Evolutionary conservation across 2,329 filamentous ascomycete genomes (phyloP).

Genomic region (Fusarium buharicum): DNA sequence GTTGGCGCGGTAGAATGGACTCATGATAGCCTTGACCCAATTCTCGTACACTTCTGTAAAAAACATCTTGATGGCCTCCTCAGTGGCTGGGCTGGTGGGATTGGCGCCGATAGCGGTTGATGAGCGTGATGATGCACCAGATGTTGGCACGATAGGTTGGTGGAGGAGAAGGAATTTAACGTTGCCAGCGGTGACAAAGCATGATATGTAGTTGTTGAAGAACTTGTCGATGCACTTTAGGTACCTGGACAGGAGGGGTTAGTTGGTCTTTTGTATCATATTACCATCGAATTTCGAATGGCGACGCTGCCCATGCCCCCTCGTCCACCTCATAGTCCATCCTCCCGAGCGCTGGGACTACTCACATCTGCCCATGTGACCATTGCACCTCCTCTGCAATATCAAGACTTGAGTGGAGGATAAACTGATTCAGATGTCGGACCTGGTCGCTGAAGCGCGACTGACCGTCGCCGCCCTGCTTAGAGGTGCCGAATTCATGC

Average conservation of each 20-base stretch:
- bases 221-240: conserved; percentile 97
- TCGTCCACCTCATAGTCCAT: not conserved
- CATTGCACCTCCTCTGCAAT: conserved; percentile 97
- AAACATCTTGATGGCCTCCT: conserved; percentile 95
- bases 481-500: conserved; percentile 95
- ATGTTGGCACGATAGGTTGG: conserved; percentile 69
- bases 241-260: conserved; percentile 69
- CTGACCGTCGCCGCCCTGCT: conserved; percentile 92
- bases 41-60: conserved; percentile 96
- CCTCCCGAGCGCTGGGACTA: conserved; percentile 11
- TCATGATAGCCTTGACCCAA: conserved; percentile 98
- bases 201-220: conserved; percentile 94
- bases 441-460: conserved; percentile 89
- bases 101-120: conserved; percentile 83
- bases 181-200: conserved; percentile 92
- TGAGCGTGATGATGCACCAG: conserved; percentile 60
- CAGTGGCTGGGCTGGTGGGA: conserved; percentile 87
- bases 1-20: conserved; percentile 89
- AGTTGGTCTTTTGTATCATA: conserved; percentile 9
- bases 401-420: conserved; percentile 92
- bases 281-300: not conserved
- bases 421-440: conserved; percentile 96
- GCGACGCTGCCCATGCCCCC: not conserved
- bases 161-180: conserved; percentile 95
- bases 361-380: conserved; percentile 84